Evolutionary conservation across 2,329 filamentous ascomycete species (phyloP), one percentile per base, ranked within the genome.

Genomic region (Kalmusia sp.): DNA sequence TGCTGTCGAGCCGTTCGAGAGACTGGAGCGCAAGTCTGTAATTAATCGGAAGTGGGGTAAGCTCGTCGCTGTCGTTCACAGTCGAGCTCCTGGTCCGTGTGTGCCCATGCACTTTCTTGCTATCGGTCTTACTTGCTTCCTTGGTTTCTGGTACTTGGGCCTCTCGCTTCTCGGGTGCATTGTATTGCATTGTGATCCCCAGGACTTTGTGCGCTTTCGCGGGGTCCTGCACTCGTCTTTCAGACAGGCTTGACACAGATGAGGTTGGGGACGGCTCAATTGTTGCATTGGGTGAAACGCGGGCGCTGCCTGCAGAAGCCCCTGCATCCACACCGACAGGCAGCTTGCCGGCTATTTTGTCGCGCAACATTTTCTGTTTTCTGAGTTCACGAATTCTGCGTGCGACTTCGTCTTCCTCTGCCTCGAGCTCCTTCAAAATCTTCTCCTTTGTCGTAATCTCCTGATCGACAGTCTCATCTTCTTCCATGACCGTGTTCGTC

Each of bases 341-440:
- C 54, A 66, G 54, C 53, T 68, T 68, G 33, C 67, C 66, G 33
- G 71, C 68, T 57, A 71, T 63, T 59, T 74, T 77, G 39, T 84
- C 80, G 54, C 83, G 79, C 62, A 79, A 77, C 68, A 83, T 77
- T 58, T 84, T 83, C 57, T 83, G 82, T 59, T 83, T 79, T 63
- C 82, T 82, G 27, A 87, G 67, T 61, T 87, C 78, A 62, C 80
- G 79, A 45, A 87, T 87, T 37, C 82, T 76, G 50, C 80, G 80
- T 30, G 81, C 82, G 6, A 87, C 84, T 34, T 84, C 78, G 58
- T 81, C 84, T 24, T 84, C 82, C 50, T 78, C 80, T 33, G 66
- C 64, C 51, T 72, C 70, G 34, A 73, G 46, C 41, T 73, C 70
- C 39, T 65, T 64, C 14, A 73, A 49, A 24, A 72, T 63, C 40